These are phyloP conservation scores for Daldinia sp. DNA, from an alignment of 2,329 filamentous ascomycete genomes.

Conservation along the genomic window DNA sequence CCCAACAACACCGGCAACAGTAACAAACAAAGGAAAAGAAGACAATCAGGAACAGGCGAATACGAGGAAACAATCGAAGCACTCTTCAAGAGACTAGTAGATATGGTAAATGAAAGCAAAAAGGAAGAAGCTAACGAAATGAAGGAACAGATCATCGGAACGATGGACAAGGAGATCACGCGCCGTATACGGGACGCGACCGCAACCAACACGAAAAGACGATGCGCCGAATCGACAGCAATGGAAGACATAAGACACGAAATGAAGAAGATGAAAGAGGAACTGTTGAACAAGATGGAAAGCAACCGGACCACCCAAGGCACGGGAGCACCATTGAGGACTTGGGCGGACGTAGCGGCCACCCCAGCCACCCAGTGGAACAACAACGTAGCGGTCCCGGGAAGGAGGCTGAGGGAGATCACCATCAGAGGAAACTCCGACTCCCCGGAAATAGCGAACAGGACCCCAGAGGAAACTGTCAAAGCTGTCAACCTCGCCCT, in stretches of 20 bases:
- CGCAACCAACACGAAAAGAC: background rate
- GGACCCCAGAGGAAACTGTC: background rate
- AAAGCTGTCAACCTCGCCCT: background rate
- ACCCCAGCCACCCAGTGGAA: background rate
- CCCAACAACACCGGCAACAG: no score
- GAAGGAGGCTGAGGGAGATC: background rate
- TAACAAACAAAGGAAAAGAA: no score
- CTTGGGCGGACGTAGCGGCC: background rate
- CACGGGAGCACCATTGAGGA: no score
- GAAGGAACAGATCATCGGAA: background rate
- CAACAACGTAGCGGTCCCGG: background rate
- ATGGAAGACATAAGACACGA: background rate
- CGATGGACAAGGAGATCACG: background rate
- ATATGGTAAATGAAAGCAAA: background rate
- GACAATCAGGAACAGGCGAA: no score
- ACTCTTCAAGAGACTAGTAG: background rate
- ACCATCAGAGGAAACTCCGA: background rate
- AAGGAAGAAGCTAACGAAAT: background rate
- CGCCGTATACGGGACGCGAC: background rate
- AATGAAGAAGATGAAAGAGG: background rate
- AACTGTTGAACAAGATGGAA: background rate
- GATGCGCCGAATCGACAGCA: background rate
- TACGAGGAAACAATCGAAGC: background rate
- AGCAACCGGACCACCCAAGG: background rate
- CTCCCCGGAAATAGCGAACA: background rate